Evolutionary conservation across 139 green algal genomes (phyloP), one percentile per base, ranked within the genome.

Genomic region (Asterochloris erici): DNA sequence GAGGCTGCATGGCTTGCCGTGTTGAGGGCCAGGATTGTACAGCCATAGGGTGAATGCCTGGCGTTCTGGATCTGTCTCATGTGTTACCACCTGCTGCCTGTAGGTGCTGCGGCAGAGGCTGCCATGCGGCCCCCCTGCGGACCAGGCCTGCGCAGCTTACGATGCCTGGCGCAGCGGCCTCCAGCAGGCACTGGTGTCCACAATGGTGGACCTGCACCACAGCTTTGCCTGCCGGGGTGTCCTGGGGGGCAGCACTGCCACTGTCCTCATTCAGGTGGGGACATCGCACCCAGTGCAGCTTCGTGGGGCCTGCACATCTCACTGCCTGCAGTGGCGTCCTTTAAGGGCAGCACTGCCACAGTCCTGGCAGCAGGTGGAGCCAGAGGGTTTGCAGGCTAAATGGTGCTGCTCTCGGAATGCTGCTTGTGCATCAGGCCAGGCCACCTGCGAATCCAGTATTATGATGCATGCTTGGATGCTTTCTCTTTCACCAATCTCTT

Each of bases 231-330:
- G 78, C 54, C n/a, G 68, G 14, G 88, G 88, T 24, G 81, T 88
- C 28, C 64, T 81, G 28, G 86, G 86, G 0, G 92, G 92, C 17
- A 84, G 75, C 68, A 95, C 92, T 13, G 92, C 86, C 66, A 95
- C 92, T 0, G 75, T 95, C 12, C 75, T 89, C 10, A n/a, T 85
- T 14, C 82, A 85, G 82, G 81, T 78, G 21, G 66, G 66, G 19
- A 9, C 19, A 71, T 14, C 17, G 66, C 17, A 26, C 66, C 9
- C 66, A 21, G 17, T 23, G 17, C 66, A 71, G 21, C 19, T 21
- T 71, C 10, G 6, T 26, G 66, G 66, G 21, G 66, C 66, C 66
- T 71, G 66, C 66, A 71, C 17, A 21, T 9, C 2, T 14, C 17
- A 23, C 66, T 71, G 66, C 66, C 17, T 71, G 17, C 66, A 71